Base-by-base conservation (phyloP, 148 eudicot genomes). In the Vaccinium macrocarpon region DNA sequence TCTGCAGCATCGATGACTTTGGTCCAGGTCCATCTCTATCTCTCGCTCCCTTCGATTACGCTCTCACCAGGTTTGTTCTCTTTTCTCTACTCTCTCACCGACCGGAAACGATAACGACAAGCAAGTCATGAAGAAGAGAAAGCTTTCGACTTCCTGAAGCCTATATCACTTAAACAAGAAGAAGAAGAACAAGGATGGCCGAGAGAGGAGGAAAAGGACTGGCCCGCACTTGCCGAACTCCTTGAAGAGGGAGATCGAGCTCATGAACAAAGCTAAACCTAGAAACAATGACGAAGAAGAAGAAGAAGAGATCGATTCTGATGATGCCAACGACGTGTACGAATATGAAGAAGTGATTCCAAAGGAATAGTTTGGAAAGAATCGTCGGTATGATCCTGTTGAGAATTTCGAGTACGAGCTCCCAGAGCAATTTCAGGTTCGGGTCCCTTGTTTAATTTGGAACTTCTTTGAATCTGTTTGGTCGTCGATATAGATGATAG, bases 201-300 rank as follows among this genome's bases (percentile, higher is more conserved):
- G 73, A 25, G 73, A 46, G 48, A 82, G 81, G 71, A 82, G 32
- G 75, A 80, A 64, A 52, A 88, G 76, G 29, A 85, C 76, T 0
- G 97, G 98, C 0, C 98, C 97, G n/a, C 90, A 91, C 8, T 89
- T 95, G 82, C 98, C 98, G 0, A 89, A 92, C 29, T 87, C 90
- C 6, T n/a, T 95, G 68, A 51, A 86, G 66, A 92, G 89, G 79
- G 91, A 94, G 83, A 80, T 94, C 2, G 88, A 92, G 25, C 29
- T 48, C 6, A n/a, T 89, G 59, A 90, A 88, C 79, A 86, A 79
- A 13, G 53, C n/a, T 27, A 83, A 62, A 1, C 21, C 27, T 66
- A 8, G 35, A 68, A 46, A 19, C 53, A 74, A 68, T 5, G 91
- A 84, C 23, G 93, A 84, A 1, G 95, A 57, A 1, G 61, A 52